Conservation (phyloP, 371 early-diverging fungal species). For the Mucor circinelloides region DNA sequence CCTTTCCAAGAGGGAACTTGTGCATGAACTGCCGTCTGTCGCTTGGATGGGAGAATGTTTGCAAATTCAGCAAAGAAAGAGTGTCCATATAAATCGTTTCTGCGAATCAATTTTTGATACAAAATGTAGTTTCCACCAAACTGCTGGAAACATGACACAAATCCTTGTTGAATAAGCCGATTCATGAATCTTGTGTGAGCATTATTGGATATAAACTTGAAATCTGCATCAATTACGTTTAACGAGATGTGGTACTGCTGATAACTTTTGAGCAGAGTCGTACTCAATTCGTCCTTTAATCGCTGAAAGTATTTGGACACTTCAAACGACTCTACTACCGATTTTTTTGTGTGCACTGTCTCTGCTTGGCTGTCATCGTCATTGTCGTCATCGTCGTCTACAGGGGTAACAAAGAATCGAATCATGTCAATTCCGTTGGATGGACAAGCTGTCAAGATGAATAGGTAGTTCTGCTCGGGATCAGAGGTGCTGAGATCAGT, state of each 20-base stretch:
- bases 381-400: background rate
- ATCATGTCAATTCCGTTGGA: background rate
- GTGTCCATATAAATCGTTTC: constrained; percentile 7
- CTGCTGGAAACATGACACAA: background rate
- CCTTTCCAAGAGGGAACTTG: constrained; percentile 16
- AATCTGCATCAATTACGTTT: constrained; percentile 2
- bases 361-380: background rate
- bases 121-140: constrained; percentile 7
- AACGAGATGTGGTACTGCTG: background rate
- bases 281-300: background rate
- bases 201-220: background rate
- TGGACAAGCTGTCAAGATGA: constrained; percentile 4
- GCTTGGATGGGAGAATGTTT: background rate
- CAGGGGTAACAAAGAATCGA: constrained; percentile 3
- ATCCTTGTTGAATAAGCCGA: constrained; percentile 8
- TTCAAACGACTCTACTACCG: background rate
- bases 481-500: background rate
- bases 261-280: constrained; percentile 7
- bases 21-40: background rate
- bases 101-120: background rate
- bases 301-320: constrained; percentile 5
- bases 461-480: constrained; percentile 4
- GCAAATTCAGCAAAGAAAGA: constrained; percentile 18
- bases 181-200: background rate
- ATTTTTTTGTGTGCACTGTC: background rate